A percentile compares a stretch with the other conserved stretches of the same genome.
phyloP scores from a whole-genome alignment of 1,284 basidiomycete genomes.

The Rhodotorula sp. region DNA sequence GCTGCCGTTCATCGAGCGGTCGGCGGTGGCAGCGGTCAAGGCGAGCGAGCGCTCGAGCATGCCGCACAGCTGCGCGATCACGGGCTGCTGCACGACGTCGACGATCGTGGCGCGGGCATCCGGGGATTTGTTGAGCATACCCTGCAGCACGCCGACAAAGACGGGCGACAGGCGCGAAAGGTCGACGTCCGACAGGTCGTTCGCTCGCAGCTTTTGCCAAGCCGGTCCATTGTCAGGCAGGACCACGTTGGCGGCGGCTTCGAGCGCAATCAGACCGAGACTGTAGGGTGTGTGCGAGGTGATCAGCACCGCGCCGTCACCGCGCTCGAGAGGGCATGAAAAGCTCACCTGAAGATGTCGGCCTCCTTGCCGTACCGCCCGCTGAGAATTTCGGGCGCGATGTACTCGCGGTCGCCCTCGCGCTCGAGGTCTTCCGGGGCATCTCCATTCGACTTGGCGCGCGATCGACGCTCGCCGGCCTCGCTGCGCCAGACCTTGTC shows the following conservation, averaged over 20 bases:
- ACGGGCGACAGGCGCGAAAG: constrained; percentile 65
- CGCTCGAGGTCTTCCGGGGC: constrained; percentile 70
- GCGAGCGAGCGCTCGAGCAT: constrained; percentile 32
- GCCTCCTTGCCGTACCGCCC: constrained; percentile 89
- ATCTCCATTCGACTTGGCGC: constrained; percentile 45
- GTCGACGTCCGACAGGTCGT: constrained; percentile 89
- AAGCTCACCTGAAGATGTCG: constrained; percentile 86
- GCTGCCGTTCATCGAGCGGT: neutral
- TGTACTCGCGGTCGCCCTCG: constrained; percentile 95
- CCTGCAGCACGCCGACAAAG: constrained; percentile 59
- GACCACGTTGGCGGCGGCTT: constrained; percentile 91
- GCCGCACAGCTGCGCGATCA: constrained; percentile 28
- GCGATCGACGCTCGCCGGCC: constrained; percentile 44
- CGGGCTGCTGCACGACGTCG: constrained; percentile 36
- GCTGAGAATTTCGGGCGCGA: constrained; percentile 95
- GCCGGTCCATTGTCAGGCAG: constrained; percentile 91
- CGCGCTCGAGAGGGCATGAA: neutral
- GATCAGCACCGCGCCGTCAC: neutral
- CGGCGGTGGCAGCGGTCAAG: neutral
- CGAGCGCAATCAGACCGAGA: constrained; percentile 91
- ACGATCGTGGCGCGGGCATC: constrained; percentile 35
- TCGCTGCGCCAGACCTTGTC: constrained; percentile 36
- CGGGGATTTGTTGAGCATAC: constrained; percentile 40
- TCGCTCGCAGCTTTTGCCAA: constrained; percentile 89
- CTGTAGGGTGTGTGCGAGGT: constrained; percentile 51